Evolutionary conservation across 805 yeast species (phyloP).

Genomic region (Groenewaldozyma salmanticensis): DNA sequence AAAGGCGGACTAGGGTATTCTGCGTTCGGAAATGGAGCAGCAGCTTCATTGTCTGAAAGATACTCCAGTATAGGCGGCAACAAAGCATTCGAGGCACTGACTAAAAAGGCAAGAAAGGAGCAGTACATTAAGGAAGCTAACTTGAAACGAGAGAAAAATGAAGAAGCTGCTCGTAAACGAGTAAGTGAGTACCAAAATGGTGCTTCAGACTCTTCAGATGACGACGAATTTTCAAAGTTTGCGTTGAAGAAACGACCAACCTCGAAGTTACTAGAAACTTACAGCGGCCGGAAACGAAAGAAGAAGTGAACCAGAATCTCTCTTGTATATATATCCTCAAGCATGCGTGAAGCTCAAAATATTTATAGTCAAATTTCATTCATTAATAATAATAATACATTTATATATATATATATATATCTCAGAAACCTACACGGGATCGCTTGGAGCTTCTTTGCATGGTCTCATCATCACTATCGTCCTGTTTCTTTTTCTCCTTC

Average conservation of each 20-base stretch:
- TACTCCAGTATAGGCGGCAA: too few species aligned
- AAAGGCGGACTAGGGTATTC: constrained; percentile 12
- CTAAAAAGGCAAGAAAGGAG: not conserved
- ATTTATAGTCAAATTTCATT: too few species aligned
- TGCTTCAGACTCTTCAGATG: not conserved
- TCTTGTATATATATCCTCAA: too few species aligned
- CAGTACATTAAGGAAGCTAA: not conserved
- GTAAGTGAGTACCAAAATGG: too few species aligned
- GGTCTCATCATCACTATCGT: too few species aligned
- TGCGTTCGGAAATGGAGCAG: not conserved
- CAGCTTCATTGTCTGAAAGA: not conserved
- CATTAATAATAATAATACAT: not conserved
- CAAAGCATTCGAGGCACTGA: not conserved
- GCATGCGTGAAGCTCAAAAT: too few species aligned
- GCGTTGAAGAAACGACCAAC: not conserved
- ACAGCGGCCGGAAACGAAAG: not conserved
- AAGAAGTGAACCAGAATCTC: too few species aligned
- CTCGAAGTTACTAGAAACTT: not conserved
- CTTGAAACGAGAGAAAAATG: not conserved
- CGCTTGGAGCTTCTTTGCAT: too few species aligned
- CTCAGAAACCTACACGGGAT: too few species aligned
- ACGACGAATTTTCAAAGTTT: not conserved
- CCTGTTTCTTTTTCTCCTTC: too few species aligned
- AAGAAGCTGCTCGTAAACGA: too few species aligned
- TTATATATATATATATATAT: not conserved